phyloP scores from a whole-genome alignment of 176 grass and related monocot genomes.

The Oryza australiensis region DNA sequence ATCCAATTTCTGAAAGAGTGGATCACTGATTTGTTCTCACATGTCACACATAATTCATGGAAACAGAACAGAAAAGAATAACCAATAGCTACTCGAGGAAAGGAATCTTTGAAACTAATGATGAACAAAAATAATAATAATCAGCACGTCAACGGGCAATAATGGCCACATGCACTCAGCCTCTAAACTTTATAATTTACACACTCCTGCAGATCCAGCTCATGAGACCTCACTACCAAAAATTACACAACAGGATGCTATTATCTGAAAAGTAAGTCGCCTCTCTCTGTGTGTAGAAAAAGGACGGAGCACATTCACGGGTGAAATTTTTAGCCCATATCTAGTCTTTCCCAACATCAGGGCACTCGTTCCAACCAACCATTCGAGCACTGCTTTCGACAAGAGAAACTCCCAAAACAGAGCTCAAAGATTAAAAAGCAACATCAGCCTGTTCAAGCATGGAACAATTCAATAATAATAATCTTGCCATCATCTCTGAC shows the following conservation, averaged over 20 bases:
- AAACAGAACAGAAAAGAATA: background rate
- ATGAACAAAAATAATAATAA: slow-evolving; percentile 8
- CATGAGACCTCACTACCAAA: background rate
- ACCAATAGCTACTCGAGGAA: background rate
- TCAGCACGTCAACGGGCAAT: background rate
- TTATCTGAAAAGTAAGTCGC: background rate
- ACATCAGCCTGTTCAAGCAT: background rate
- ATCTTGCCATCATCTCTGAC: background rate
- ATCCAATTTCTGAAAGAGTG: background rate
- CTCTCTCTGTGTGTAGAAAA: background rate
- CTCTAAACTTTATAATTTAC: background rate
- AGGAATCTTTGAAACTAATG: slow-evolving; percentile 16
- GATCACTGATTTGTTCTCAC: background rate
- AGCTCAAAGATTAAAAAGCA: background rate
- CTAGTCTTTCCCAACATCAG: background rate
- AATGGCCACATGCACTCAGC: background rate
- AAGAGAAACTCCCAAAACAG: background rate
- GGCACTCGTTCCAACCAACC: background rate
- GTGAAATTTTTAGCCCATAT: background rate
- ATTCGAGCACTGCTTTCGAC: background rate
- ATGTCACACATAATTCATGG: background rate
- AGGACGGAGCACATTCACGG: background rate
- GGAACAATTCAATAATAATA: background rate
- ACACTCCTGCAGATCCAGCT: background rate
- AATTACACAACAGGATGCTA: background rate